Conservation (phyloP, 2,329 filamentous ascomycete genomes). For the Colletotrichum sublineola region DNA sequence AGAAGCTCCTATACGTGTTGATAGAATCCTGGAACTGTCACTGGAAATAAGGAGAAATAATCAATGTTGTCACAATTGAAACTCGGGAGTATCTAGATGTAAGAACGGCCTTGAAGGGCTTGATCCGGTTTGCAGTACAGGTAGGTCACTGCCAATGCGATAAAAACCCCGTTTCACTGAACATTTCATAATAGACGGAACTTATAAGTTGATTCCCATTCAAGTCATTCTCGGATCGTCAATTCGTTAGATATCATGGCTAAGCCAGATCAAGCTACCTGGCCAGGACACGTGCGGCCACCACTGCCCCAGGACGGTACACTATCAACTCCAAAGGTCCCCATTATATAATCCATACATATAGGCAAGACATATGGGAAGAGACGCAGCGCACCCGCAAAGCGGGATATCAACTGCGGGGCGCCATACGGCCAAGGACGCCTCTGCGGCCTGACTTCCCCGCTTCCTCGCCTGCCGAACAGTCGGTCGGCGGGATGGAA, state of each 20-base stretch:
- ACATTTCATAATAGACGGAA: background rate
- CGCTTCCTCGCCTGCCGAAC: conserved; percentile 6
- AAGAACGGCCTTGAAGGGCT: background rate
- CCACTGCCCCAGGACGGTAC: background rate
- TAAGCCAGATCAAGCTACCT: background rate
- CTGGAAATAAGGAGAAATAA: background rate
- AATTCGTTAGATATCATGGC: background rate
- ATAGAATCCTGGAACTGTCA: background rate
- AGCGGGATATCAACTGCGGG: background rate
- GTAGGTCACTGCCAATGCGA: background rate
- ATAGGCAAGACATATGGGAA: background rate
- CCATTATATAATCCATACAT: background rate
- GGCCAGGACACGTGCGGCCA: background rate
- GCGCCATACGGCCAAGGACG: background rate
- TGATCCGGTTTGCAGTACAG: background rate
- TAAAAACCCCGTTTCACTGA: background rate
- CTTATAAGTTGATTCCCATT: too few relatives aligned
- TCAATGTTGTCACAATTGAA: background rate
- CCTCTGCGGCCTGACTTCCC: background rate
- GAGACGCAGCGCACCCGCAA: background rate
- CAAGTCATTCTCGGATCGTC: background rate
- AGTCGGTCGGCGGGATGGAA: conserved; percentile 13
- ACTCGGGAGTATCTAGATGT: background rate
- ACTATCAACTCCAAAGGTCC: background rate
- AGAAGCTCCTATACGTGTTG: background rate